phyloP scores from a whole-genome alignment of 2,329 filamentous ascomycete species.

The Orbilia quercus region DNA sequence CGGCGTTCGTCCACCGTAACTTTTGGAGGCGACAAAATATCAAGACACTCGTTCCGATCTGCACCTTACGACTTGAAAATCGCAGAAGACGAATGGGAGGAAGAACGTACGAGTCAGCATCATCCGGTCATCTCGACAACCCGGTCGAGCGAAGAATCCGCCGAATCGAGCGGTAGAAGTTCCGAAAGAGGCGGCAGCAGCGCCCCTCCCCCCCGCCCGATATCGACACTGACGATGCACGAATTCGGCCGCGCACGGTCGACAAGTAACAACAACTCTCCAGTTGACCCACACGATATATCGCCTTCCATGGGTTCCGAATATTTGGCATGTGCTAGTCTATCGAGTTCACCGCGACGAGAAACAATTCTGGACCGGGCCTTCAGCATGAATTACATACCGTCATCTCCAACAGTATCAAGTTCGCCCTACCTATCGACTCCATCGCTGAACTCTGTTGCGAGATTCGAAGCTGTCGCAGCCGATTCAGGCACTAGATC shows the following conservation, averaged over 20 bases:
- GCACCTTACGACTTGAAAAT: slow-evolving; percentile 44
- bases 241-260: slow-evolving; percentile 32
- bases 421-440: slow-evolving; percentile 28
- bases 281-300: slow-evolving; percentile 36
- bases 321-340: slow-evolving; percentile 42
- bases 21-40: slow-evolving; percentile 44
- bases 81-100: slow-evolving; percentile 55
- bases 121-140: slow-evolving; percentile 34
- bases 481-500: slow-evolving; percentile 12
- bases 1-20: slow-evolving; percentile 47
- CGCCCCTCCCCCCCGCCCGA: slow-evolving; percentile 29
- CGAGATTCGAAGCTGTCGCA: slow-evolving; percentile 49
- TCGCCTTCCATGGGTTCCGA: slow-evolving; percentile 44
- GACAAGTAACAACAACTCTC: slow-evolving; percentile 42
- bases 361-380: slow-evolving; percentile 54
- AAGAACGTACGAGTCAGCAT: slow-evolving; percentile 13
- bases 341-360: slow-evolving; percentile 48
- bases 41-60: slow-evolving; percentile 27
- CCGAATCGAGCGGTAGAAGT: slow-evolving; percentile 38
- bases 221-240: slow-evolving; percentile 51
- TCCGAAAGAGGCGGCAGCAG: slow-evolving; percentile 28
- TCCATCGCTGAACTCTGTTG: slow-evolving; percentile 41
- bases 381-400: slow-evolving; percentile 56
- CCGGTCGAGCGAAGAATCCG: slow-evolving; percentile 50
- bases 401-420: slow-evolving; percentile 40